A percentile compares a stretch with the other conserved stretches of the same genome.
Evolutionary conservation across 306 rosid species (phyloP).

Genomic region (Cyamopsis tetragonoloba): DNA sequence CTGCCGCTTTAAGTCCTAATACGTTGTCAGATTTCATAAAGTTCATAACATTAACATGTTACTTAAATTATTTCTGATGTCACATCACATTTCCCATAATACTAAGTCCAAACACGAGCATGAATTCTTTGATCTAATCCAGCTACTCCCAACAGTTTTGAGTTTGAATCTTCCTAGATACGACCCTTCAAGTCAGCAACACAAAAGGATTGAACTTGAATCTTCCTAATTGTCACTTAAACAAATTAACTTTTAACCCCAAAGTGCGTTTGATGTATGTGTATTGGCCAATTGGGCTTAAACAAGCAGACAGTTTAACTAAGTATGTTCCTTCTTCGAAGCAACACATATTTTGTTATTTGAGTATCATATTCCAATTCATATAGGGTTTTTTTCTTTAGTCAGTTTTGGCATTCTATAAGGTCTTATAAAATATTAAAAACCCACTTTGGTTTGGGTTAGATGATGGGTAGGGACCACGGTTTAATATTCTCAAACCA

Average conservation of each 20-base stretch:
- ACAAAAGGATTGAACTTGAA: constrained; percentile 28
- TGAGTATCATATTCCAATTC: constrained; percentile 14
- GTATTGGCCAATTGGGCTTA: too few species aligned
- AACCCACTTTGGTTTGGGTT: constrained; percentile 28
- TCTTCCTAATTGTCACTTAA: constrained; percentile 8
- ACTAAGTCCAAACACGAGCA: not conserved
- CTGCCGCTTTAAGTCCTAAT: not conserved
- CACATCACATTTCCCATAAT: constrained; percentile 5
- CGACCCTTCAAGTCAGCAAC: constrained; percentile 17
- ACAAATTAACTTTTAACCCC: not conserved
- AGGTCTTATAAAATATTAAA: constrained; percentile 19
- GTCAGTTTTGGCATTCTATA: constrained; percentile 63
- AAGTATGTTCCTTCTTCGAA: constrained; percentile 26
- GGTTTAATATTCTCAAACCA: constrained; percentile 33
- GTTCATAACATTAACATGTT: not conserved
- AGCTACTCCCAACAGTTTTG: not conserved
- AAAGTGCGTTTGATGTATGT: constrained; percentile 15
- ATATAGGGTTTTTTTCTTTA: constrained; percentile 4
- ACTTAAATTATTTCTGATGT: constrained; percentile 1
- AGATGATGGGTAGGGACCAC: constrained; percentile 45
- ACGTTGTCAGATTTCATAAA: not conserved
- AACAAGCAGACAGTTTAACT: constrained; percentile 31
- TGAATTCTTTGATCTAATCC: not conserved
- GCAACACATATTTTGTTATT: constrained; percentile 19
- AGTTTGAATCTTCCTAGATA: constrained; percentile 2